These are phyloP conservation scores for Melaleuca alternifolia DNA, from an alignment of 345 rosid genomes.

Conservation along the genomic window DNA sequence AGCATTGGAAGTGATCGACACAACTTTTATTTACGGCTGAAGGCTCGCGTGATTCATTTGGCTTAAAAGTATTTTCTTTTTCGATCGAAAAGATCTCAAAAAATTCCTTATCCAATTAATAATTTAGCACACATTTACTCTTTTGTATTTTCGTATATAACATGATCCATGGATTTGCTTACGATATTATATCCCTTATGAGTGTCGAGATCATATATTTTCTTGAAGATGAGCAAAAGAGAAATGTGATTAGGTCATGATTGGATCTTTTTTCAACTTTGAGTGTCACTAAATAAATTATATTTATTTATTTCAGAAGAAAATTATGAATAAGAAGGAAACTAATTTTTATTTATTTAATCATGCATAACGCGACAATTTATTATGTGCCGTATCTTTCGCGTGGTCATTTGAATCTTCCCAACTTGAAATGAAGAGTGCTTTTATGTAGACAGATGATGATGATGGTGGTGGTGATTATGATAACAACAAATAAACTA, in stretches of 20 bases:
- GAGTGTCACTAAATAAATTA: too few species aligned
- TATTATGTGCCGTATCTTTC: neutral
- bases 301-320: neutral
- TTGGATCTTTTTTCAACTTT: neutral
- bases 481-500: neutral
- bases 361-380: fast-evolving
- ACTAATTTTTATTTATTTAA: neutral
- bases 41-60: neutral
- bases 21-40: neutral
- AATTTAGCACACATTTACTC: neutral
- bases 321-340: neutral
- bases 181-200: fast-evolving
- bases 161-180: neutral
- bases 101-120: too few species aligned
- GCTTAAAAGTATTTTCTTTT: neutral
- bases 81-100: neutral
- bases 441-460: too few species aligned
- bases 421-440: neutral
- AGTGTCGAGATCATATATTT: neutral
- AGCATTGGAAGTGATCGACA: neutral
- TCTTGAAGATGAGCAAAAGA: neutral
- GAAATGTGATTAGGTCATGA: neutral
- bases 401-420: neutral
- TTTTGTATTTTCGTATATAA: neutral
- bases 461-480: neutral